A percentile compares a stretch with the other conserved stretches of the same genome.
phyloP scores from a whole-genome alignment of 768 basidiomycete genomes.

The Lentinula sp. region DNA sequence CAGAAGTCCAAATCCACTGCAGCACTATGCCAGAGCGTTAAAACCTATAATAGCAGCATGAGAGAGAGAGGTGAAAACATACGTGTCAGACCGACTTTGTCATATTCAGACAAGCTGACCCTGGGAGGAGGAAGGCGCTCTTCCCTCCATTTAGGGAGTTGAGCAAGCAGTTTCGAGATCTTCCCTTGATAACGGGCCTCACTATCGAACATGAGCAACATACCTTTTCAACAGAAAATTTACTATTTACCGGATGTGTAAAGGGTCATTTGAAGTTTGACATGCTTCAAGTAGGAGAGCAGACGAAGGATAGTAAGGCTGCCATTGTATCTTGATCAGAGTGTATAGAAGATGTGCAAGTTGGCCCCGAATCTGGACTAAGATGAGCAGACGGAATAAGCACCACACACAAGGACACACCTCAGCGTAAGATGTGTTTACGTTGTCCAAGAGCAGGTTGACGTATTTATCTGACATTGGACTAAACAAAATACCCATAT shows the following conservation, averaged over 20 bases:
- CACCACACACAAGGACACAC: constrained; percentile 28
- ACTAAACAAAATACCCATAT: constrained; percentile 60
- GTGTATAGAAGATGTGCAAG: constrained; percentile 61
- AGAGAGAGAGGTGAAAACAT: constrained; percentile 18
- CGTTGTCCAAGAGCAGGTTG: constrained; percentile 65
- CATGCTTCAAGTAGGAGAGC: constrained; percentile 54
- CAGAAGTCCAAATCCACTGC: constrained; percentile 74
- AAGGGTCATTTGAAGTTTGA: constrained; percentile 42
- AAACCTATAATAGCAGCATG: not conserved
- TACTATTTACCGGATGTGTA: constrained; percentile 47
- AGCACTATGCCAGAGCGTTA: constrained; percentile 41
- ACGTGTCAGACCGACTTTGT: constrained; percentile 86
- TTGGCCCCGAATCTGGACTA: constrained; percentile 54
- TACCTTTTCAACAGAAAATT: not conserved
- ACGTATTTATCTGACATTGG: constrained; percentile 63
- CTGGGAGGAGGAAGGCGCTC: constrained; percentile 81
- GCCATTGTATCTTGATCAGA: constrained; percentile 59
- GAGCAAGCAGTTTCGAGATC: constrained; percentile 47
- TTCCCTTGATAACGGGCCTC: constrained; percentile 49
- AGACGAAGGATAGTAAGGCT: constrained; percentile 55
- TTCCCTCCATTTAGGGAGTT: constrained; percentile 64
- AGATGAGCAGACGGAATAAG: not conserved
- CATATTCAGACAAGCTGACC: constrained; percentile 84
- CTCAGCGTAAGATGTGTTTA: constrained; percentile 82
- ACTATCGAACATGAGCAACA: constrained; percentile 23